Base-by-base conservation (phyloP, 2,329 filamentous ascomycete species). In the Trichoderma harzianum region DNA sequence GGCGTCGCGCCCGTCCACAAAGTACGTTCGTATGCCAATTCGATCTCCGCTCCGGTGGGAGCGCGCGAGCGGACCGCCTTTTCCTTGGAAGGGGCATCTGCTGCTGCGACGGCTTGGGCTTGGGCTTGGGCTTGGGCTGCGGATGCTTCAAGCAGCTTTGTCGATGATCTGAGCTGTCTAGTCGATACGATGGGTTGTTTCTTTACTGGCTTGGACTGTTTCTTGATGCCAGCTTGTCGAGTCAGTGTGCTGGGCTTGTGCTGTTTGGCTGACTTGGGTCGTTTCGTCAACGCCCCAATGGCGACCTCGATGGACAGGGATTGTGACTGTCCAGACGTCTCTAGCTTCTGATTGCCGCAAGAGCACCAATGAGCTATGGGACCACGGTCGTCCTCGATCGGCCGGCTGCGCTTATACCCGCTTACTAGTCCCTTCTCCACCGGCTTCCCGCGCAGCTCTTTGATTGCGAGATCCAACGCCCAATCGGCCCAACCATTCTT, bases 331-430 rank as follows among this genome's bases (percentile, higher is more conserved):
- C 58, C 68, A 10, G 43, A 55, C 24, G 58, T 28, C 51, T 70
- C 68, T 28, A 66, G 61, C 30, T 70, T 70, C 61, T 47, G 68
- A 43, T 64, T 70, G 68, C 61, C 68, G 68, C 68, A 70, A 11
- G 68, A 70, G 32, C 68, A 70, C 68, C 68, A 70, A 47, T 66
- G 43, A 3, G 21, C 55, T 34, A 64, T 66, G 2, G 68, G 68
- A 51, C 68, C 68, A 7, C 7, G 21, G 26, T 70, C 68, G 2
- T 70, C 68, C 3, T 70, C 68, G 60, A 70, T 66, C 32, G 61
- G 68, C 68, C 39, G 30, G 18, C 30, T 36, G 68, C 61, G 61
- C 61, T 39, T 66, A 43, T 70, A 70, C n/a, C 21, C 61, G n/a
- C 61, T 43, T 43, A 6, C 58, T 14, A 28, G 32, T 3, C 47